Evolutionary conservation across 2,329 filamentous ascomycete species (phyloP), one percentile per base, ranked within the genome.

Genomic region (Boeremia exigua): DNA sequence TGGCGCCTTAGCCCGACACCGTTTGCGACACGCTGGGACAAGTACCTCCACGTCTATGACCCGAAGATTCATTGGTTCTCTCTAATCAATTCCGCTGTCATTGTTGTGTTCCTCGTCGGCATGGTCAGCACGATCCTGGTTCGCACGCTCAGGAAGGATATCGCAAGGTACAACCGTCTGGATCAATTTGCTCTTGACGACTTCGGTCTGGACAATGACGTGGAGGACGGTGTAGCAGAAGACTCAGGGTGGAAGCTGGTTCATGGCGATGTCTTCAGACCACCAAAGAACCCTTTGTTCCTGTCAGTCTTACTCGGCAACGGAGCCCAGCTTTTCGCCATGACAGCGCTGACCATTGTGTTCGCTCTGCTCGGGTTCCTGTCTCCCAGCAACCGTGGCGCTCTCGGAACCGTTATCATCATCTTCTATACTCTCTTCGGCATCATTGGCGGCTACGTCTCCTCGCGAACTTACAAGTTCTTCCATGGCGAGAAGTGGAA

Each of bases 1-100:
- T 99, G 95, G 95, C 85, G 84, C 54, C 86, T 87, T 63, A 97
- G 92, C 0, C 72, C 83, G 0, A 98, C 93, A 1, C 91, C 90
- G 1, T 99, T 96, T 88, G 95, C 95, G 27, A 99, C 95, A 11
- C 86, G 95, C 62, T 99, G 95, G 95, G 95, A 99, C 82, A 98
- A 96, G 78, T 98, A 98, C 74, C 84, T 99, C 32, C 94, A 98
- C 71, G 94, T 99, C 28, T 96, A 93, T 72, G 93, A 98, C 75
- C 93, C 95, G 48, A 96, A 95, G 81, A 98, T 99, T 67, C 95
- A 99, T 77, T 99, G 95, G 95, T 96, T 98, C 80, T 97, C 93
- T 56, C 86, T 99, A 45, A 90, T 98, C 78, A 96, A 96, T 77
- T 97, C 93, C 32, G 91, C 95, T 45, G 88, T 98, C 39, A 96